Base-by-base conservation (phyloP, 2,329 filamentous ascomycete species). In the Helicocarpus griseus region DNA sequence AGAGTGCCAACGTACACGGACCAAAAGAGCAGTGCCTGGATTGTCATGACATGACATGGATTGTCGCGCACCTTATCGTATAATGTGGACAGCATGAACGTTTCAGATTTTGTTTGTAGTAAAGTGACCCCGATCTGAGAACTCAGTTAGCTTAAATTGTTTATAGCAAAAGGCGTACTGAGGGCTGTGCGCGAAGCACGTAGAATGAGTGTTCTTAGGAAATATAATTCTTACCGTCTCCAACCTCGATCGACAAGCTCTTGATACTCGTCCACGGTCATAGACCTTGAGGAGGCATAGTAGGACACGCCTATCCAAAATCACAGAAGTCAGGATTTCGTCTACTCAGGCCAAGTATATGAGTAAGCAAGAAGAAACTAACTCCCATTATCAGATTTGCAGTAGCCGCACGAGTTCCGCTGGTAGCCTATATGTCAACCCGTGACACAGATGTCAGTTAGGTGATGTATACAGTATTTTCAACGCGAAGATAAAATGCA, bases 1-100 rank as follows among this genome's bases (percentile, higher is more conserved):
- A 26, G 22, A 5, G 11, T 17, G 14, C 14, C 28, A 14, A 17
- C n/a, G n/a, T 5, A 29, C 43, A 45, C 26, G 13, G 13, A 14
- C 35, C 14, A 39, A 3, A 47, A 47, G 5, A n/a, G 13, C 14
- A 13, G n/a, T 28, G 24, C n/a, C n/a, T 44, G 13, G 33, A 48
- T 45, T 36, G 17, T 17, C 35, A 36, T 11, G 39, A 17, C 3
- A 22, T 26, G 14, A 29, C 8, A 11, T 19, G 28, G 22, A 31
- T 28, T 46, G 2, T n/a, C 21, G 51, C 56, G 24, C 53, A 73
- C 70, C 73, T 70, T 56, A 76, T 65, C 11, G 73, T 75, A 57
- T 76, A 97, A 63, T 96, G 89, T 41, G 90, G 89, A 67, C 93
- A 98, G 63, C 93, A 98, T 55, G 89, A 87, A 52, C 82, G 77